Evolutionary conservation across 805 yeast genomes (phyloP), one percentile per base, ranked within the genome.

Genomic region (Pichia kluyveri): DNA sequence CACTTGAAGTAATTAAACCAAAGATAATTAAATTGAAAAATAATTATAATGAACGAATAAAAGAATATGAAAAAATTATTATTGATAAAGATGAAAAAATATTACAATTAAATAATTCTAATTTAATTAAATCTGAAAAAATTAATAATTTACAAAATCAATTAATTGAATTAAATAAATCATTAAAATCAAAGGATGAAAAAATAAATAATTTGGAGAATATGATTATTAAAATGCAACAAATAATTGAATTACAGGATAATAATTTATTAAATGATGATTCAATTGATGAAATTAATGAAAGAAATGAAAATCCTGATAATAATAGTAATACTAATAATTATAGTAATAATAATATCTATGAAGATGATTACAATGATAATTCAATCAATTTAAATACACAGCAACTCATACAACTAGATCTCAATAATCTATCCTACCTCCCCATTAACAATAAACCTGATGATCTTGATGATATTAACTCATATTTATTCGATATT

Each of bases 51-150:
- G 17, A 34, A 14, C 37, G 37, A 34, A 34, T 34, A 34, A 9
- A 34, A 15, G 53, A 49, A 18, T 41, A 46, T 14, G 48, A 49
- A 14, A 37, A 41, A 8, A 23, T 43, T 4, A n/a, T 51, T 15
- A 43, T 36, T 15, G 15, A 39, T 12, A 51, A 51, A 30, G 49
- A 51, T 28, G 41, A 46, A 15, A 43, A 48, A 31, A 51, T 51
- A 8, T 31, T 41, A 12, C 23, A 38, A 10, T 40, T 51, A 8
- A 40, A 38, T 26, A 43, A 41, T 14, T 23, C 44, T 1, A 43
- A 43, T 28, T 9, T 44, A n/a, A 7, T 8, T 38, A 43, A 18
- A 39, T 31, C 18, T 26, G 38, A 19, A 2, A 38, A 41, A 17
- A 44, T 17, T 12, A 19, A n/a, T 15, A n/a, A 37, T 4, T 8